Percentiles rank a stretch among this genome's conserved stretches.
phyloP scores from a whole-genome alignment of 768 basidiomycete genomes.

The Tricholoma matsutake region DNA sequence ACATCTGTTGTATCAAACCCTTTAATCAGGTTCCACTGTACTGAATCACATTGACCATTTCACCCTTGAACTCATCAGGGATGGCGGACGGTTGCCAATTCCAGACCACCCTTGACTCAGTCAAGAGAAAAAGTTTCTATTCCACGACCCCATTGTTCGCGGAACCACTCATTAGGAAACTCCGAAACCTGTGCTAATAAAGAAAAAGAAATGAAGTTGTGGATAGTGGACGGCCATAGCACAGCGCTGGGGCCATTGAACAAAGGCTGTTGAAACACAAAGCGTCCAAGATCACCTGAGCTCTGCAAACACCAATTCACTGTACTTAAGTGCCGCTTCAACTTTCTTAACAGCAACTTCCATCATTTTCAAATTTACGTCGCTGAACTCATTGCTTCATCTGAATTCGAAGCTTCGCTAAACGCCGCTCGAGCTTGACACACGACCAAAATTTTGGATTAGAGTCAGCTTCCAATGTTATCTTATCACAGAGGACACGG shows the following conservation, averaged over 20 bases:
- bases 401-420: background rate
- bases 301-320: background rate
- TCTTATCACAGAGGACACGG: background rate
- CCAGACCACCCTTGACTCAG: background rate
- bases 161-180: background rate
- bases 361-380: background rate
- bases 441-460: background rate
- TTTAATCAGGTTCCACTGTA: background rate
- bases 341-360: background rate
- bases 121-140: background rate
- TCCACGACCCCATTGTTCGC: background rate
- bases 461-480: background rate
- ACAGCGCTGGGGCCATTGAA: background rate
- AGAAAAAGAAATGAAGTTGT: background rate
- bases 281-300: background rate
- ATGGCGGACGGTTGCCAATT: background rate
- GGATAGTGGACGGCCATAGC: background rate
- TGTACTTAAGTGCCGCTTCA: no score
- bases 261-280: background rate
- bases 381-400: background rate
- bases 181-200: background rate
- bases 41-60: background rate
- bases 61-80: background rate
- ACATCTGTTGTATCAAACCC: background rate
- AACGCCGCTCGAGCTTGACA: background rate